Evolutionary conservation across 2,329 filamentous ascomycete species (phyloP), one percentile per base, ranked within the genome.

Genomic region (Cordyceps pruinosa): DNA sequence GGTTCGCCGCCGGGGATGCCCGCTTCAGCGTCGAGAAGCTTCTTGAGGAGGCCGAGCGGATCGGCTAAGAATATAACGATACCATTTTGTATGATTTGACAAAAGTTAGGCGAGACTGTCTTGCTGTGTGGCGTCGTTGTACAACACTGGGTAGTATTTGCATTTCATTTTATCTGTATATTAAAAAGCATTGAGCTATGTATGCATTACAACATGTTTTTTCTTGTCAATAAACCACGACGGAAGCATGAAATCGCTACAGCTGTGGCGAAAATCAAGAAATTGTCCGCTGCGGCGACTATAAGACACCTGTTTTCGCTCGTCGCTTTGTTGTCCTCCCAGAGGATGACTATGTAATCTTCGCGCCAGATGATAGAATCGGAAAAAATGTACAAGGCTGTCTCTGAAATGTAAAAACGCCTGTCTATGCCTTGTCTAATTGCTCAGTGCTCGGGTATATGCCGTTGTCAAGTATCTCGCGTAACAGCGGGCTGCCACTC

Each of bases 31-130:
- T 99, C 7, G 89, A 97, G 70, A 85, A 86, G 71, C 70, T 99
- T 67, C 72, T 99, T 60, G 90, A 95, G 63, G 93, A 97, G 77
- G 86, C 90, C 0, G 92, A 97, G 80, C 90, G 85, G 73, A 75
- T 95, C 68, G 81, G 75, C 52, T 84, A 69, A 68, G 60, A 42
- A n/a, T 19, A 10, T 48, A 21, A 56, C 26, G 17, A 35, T 19
- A 50, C 19, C 19, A 49, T 35, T 6, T 41, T 56, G 44, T 32
- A 35, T 21, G 10, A 19, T 10, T 26, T n/a, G 5, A 7, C 26
- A 37, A 37, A 19, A 39, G 35, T 25, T 15, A 34, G 45, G 45
- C 39, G n/a, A 39, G 41, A 39, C 32, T 55, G 45, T 46, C 26
- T n/a, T n/a, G n/a, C n/a, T 42, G 12, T 2, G 13, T 32, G 44